phyloP scores from a whole-genome alignment of 108 stramenopile species.

The Fragilaria radians region DNA sequence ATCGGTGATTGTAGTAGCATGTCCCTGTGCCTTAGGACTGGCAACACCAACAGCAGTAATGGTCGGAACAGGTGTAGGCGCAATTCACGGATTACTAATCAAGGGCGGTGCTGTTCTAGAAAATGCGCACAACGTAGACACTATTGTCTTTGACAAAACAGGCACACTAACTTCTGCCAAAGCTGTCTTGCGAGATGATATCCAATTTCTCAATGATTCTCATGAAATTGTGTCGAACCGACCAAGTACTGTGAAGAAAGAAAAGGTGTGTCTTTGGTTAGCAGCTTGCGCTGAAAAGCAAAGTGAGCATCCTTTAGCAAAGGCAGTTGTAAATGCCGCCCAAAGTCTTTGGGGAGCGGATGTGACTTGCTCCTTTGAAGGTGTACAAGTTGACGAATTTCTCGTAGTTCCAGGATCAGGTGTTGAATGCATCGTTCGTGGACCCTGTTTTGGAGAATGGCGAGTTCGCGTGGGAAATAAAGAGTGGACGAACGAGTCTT shows the following conservation, averaged over 20 bases:
- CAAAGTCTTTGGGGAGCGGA: constrained; percentile 46
- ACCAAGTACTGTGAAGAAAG: constrained; percentile 22
- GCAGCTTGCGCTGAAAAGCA: constrained; percentile 73
- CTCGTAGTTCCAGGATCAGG: constrained; percentile 51
- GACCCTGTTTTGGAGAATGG: constrained; percentile 16
- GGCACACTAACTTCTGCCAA: constrained; percentile 92
- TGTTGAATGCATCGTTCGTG: constrained; percentile 39
- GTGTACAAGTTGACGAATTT: constrained; percentile 29
- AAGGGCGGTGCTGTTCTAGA: constrained; percentile 96
- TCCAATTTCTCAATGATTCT: constrained; percentile 33
- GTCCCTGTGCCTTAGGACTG: constrained; percentile 95
- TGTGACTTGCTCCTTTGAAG: constrained; percentile 24
- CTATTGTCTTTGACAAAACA: constrained; percentile 97
- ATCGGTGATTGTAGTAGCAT: constrained; percentile 91
- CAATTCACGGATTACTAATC: constrained; percentile 90
- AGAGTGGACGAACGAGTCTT: constrained; percentile 5
- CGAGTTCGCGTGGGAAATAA: constrained; percentile 48
- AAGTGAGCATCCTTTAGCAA: constrained; percentile 79
- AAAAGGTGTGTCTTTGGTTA: constrained; percentile 51
- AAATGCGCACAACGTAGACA: constrained; percentile 69
- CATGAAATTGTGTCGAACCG: constrained; percentile 1
- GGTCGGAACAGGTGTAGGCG: constrained; percentile 97
- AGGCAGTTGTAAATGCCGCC: constrained; percentile 67
- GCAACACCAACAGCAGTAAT: constrained; percentile 96
- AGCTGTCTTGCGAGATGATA: constrained; percentile 63